Evolutionary conservation across 2,329 filamentous ascomycete genomes (phyloP).

Genomic region (Teratosphaeria nubilosa): DNA sequence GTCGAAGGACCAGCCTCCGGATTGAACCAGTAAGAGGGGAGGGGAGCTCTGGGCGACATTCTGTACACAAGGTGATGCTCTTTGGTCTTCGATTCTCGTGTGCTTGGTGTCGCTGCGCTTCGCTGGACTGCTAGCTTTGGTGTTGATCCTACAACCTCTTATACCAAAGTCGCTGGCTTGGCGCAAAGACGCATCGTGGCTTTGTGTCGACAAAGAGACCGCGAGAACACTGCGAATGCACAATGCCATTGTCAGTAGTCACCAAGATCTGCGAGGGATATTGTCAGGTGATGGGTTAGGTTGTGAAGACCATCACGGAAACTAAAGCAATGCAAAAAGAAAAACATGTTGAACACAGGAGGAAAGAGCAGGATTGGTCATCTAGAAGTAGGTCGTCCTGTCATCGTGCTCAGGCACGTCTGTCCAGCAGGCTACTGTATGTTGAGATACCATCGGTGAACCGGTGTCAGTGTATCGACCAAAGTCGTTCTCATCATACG

Average conservation of each 20-base stretch:
- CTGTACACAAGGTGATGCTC: neutral
- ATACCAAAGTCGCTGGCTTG: neutral
- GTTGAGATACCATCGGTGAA: neutral
- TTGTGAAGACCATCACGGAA: neutral
- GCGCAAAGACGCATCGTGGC: neutral
- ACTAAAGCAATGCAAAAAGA: neutral
- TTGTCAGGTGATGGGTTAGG: neutral
- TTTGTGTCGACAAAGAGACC: neutral
- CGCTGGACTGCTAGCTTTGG: neutral
- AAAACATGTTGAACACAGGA: neutral
- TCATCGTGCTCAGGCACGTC: neutral
- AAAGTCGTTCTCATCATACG: neutral
- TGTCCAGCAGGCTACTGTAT: neutral
- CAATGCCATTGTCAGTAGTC: neutral
- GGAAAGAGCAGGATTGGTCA: neutral
- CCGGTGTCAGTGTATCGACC: neutral
- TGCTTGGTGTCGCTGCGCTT: neutral
- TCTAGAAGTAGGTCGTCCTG: neutral
- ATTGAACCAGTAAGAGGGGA: neutral
- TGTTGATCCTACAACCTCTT: neutral
- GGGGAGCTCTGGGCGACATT: neutral
- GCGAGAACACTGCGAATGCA: neutral
- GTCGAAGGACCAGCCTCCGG: neutral
- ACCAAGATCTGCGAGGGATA: neutral
- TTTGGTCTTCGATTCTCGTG: neutral